Conservation (phyloP, 2,329 filamentous ascomycete genomes). For the Xylariaceae sp. region DNA sequence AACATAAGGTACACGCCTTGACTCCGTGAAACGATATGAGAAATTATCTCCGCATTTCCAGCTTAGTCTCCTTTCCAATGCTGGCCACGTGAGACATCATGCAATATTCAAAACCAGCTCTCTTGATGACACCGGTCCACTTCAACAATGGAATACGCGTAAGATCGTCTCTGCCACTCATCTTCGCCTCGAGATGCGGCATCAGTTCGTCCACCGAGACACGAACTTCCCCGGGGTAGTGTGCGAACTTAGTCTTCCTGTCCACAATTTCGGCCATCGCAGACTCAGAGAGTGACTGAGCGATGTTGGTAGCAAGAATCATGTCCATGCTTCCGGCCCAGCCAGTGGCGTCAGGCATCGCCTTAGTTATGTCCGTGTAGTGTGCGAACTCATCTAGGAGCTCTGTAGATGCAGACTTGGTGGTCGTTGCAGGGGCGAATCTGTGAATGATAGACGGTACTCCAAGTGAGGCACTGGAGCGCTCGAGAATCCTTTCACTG, state of each 20-base stretch:
- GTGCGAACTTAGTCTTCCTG: background rate
- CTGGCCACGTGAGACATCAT: conserved; percentile 1
- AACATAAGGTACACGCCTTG: too few species aligned
- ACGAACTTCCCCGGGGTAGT: background rate
- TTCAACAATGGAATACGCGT: background rate
- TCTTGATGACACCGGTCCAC: background rate
- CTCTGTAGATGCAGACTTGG: background rate
- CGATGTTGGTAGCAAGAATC: background rate
- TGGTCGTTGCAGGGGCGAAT: conserved; percentile 1
- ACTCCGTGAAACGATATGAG: background rate
- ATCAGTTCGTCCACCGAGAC: conserved; percentile 1
- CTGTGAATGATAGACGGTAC: conserved; percentile 9
- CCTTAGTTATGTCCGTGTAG: background rate
- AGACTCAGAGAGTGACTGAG: background rate
- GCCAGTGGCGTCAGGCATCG: conserved; percentile 4
- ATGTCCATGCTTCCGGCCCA: conserved; percentile 2
- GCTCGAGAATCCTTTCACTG: conserved; percentile 23
- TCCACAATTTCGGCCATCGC: background rate
- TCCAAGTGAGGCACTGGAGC: background rate
- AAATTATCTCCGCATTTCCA: conserved; percentile 1
- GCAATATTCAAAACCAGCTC: conserved; percentile 1
- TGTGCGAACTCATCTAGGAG: conserved; percentile 4
- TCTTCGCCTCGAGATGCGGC: background rate
- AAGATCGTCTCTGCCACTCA: background rate
- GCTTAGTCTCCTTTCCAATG: background rate